Evolutionary conservation across 257 asterid genomes (phyloP).

Genomic region (Salvia miltiorrhiza): DNA sequence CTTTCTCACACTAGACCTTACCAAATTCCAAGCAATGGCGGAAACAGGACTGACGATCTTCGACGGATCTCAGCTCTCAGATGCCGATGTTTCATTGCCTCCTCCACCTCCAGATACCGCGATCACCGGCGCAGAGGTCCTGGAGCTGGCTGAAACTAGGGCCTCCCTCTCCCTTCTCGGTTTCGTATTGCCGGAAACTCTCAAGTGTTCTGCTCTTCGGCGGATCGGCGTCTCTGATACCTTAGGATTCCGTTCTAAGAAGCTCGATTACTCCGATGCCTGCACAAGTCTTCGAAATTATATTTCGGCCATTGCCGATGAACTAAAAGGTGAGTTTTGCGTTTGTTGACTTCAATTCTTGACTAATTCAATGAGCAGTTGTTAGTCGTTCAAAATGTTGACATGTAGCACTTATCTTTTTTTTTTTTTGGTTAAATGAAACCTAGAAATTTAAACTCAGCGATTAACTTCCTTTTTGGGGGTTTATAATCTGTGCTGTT

Average conservation of each 20-base stretch:
- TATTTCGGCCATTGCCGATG: conserved; percentile 42
- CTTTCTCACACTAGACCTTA: neutral
- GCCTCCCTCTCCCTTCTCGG: conserved; percentile 39
- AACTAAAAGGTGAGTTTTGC: conserved; percentile 41
- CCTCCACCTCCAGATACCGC: conserved; percentile 5
- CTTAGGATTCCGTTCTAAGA: conserved; percentile 24
- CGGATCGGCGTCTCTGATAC: conserved; percentile 35
- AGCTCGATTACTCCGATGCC: conserved; percentile 41
- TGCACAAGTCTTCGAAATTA: conserved; percentile 31
- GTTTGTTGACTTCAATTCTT: conserved; percentile 28
- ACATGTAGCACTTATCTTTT: neutral
- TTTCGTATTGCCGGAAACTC: conserved; percentile 36
- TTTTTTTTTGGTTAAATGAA: neutral
- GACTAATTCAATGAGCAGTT: neutral
- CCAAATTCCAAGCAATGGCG: conserved; percentile 30
- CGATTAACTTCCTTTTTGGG: neutral
- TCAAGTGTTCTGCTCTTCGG: conserved; percentile 38
- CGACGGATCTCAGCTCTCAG: conserved; percentile 48
- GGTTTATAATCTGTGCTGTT: neutral
- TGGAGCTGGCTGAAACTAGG: conserved; percentile 47
- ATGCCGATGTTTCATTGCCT: conserved; percentile 36
- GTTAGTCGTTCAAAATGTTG: neutral
- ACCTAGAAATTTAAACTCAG: conserved; percentile 4
- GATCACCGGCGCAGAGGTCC: conserved; percentile 38
- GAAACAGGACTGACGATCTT: conserved; percentile 45